Conservation (phyloP, 192 early-diverging fungal genomes). For the Entophlyctis luteolus region DNA sequence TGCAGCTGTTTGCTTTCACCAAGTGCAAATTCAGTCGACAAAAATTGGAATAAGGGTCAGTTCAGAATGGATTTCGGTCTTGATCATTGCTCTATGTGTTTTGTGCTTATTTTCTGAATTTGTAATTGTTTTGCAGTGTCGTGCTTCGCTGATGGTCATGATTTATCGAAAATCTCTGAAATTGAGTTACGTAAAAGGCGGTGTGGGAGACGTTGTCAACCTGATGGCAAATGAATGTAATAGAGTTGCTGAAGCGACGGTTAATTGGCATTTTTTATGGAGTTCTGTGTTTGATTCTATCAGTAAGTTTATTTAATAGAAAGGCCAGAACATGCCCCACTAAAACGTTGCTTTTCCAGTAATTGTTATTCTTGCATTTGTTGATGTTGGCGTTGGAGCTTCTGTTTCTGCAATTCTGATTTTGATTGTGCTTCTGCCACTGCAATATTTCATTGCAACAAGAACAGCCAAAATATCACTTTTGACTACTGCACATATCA, state of each 20-base stretch:
- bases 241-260: constrained; percentile 62
- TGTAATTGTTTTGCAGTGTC: constrained; percentile 54
- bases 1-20: constrained; percentile 42
- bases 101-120: not conserved
- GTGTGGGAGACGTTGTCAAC: constrained; percentile 68
- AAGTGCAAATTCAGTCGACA: constrained; percentile 41
- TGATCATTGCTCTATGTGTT: no score
- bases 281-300: constrained; percentile 61
- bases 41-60: constrained; percentile 45
- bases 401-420: constrained; percentile 46
- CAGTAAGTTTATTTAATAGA: no score
- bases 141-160: constrained; percentile 70
- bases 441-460: constrained; percentile 58
- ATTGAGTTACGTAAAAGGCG: constrained; percentile 59
- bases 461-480: constrained; percentile 46
- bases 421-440: constrained; percentile 50
- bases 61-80: no score
- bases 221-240: constrained; percentile 71
- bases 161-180: constrained; percentile 69
- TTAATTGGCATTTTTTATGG: constrained; percentile 72
- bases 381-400: constrained; percentile 44
- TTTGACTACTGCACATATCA: constrained; percentile 54
- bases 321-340: no score
- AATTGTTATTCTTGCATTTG: constrained; percentile 45
- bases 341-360: no score